Evolutionary conservation across 352 stramenopile species (phyloP).

Genomic region (Phytophthora palmivora): DNA sequence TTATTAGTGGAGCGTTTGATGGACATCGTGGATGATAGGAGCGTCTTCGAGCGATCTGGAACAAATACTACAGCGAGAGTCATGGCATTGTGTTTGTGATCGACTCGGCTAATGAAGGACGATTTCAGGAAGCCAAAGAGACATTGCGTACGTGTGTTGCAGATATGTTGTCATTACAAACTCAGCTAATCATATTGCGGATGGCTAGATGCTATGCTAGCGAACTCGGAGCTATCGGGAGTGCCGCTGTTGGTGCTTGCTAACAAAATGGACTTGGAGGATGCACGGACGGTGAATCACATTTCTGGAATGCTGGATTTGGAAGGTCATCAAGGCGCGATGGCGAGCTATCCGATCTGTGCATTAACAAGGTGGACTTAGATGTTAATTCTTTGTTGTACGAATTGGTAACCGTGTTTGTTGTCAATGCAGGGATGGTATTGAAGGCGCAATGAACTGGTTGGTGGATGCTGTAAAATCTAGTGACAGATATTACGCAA

Average conservation of each 20-base stretch:
- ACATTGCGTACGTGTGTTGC: conserved; percentile 66
- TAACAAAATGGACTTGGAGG: conserved; percentile 92
- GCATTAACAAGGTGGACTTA: conserved; percentile 56
- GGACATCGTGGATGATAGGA: conserved; percentile 41
- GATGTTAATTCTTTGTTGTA: neutral
- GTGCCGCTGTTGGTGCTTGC: conserved; percentile 90
- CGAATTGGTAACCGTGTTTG: conserved; percentile 1
- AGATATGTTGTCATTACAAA: neutral
- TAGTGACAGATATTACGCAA: conserved; percentile 74
- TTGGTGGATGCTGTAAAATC: conserved; percentile 74
- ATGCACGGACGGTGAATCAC: conserved; percentile 46
- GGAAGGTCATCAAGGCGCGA: conserved; percentile 42
- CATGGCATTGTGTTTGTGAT: conserved; percentile 93
- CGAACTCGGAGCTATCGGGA: conserved; percentile 76
- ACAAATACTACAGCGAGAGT: conserved; percentile 94
- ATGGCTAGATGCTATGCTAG: conserved; percentile 74
- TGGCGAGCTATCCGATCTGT: conserved; percentile 64
- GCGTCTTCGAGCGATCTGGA: conserved; percentile 91
- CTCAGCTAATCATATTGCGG: neutral
- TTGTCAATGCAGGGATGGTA: conserved; percentile 53
- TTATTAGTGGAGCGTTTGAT: neutral
- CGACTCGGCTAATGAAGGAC: conserved; percentile 82
- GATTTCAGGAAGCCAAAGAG: conserved; percentile 91
- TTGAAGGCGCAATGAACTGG: conserved; percentile 77
- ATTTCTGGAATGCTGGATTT: conserved; percentile 59